These are phyloP conservation scores for Hericium rajendrae DNA, from an alignment of 768 basidiomycete genomes.

Conservation along the genomic window DNA sequence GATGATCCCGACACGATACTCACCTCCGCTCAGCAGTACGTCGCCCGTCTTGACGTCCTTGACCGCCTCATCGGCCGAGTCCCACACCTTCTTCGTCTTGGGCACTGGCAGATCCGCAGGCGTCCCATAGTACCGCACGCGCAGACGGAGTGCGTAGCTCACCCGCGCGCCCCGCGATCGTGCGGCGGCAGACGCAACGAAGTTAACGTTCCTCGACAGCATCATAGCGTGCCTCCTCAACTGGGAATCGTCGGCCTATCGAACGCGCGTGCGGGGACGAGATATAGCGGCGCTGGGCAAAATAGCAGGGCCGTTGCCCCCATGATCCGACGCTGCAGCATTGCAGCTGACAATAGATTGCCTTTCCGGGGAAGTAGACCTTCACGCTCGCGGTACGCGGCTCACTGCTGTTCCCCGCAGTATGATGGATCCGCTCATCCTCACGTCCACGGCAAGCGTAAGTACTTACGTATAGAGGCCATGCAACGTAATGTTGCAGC, in stretches of 20 bases:
- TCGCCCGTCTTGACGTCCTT: conserved; percentile 76
- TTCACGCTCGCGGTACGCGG: neutral
- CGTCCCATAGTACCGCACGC: conserved; percentile 5
- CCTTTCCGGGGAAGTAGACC: neutral
- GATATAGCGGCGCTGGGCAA: no score
- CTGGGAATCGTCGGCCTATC: neutral
- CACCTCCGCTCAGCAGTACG: conserved; percentile 74
- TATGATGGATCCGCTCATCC: neutral
- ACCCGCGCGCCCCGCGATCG: neutral
- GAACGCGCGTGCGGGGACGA: neutral
- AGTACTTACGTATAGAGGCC: neutral
- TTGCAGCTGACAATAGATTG: neutral
- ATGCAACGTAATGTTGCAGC: neutral
- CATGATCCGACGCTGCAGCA: neutral
- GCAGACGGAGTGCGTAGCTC: neutral
- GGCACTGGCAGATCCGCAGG: conserved; percentile 21
- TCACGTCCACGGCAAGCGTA: neutral
- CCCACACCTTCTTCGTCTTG: conserved; percentile 60
- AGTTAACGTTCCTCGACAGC: neutral
- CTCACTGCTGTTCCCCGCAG: neutral
- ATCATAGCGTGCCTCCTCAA: neutral
- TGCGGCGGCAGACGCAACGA: neutral
- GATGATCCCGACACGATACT: conserved; percentile 14
- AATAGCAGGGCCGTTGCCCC: no score
- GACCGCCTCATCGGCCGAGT: conserved; percentile 74